phyloP scores from a whole-genome alignment of 2,329 filamentous ascomycete genomes.

The Calonectria honghensis region DNA sequence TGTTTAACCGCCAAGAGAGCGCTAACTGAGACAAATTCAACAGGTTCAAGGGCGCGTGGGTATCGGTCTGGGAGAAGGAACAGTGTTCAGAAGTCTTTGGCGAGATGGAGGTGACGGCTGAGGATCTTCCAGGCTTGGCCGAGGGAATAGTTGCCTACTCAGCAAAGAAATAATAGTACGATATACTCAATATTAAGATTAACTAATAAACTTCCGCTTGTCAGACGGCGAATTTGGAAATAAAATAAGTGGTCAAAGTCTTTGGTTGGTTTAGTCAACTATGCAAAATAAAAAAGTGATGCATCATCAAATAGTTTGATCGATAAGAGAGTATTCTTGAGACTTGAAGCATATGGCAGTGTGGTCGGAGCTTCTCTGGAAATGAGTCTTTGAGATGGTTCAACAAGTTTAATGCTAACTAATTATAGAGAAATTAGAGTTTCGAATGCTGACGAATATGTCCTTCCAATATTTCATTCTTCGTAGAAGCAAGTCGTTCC shows the following conservation, averaged over 20 bases:
- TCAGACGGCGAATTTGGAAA: too few relatives aligned
- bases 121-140: background rate
- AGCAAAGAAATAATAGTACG: background rate
- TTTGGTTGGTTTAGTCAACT: too few relatives aligned
- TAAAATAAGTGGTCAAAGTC: too few relatives aligned
- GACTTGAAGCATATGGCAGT: too few relatives aligned
- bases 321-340: too few relatives aligned
- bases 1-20: background rate
- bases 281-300: too few relatives aligned
- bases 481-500: constrained; percentile 3
- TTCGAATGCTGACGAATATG: background rate
- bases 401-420: background rate
- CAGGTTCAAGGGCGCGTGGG: constrained; percentile 19
- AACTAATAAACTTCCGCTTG: too few relatives aligned
- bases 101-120: constrained; percentile 11
- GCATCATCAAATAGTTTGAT: background rate
- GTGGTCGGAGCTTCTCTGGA: too few relatives aligned
- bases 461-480: constrained; percentile 15
- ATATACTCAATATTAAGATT: background rate
- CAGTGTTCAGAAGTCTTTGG: constrained; percentile 2
- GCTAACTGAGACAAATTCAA: background rate
- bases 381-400: background rate
- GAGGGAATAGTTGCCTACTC: constrained; percentile 10
- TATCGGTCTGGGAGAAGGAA: constrained; percentile 13
- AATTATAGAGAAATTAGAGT: background rate